A percentile compares a stretch with the other conserved stretches of the same genome.
These are phyloP conservation scores for Metschnikowia shivogae DNA, from an alignment of 805 yeast species.

Conservation along the genomic window DNA sequence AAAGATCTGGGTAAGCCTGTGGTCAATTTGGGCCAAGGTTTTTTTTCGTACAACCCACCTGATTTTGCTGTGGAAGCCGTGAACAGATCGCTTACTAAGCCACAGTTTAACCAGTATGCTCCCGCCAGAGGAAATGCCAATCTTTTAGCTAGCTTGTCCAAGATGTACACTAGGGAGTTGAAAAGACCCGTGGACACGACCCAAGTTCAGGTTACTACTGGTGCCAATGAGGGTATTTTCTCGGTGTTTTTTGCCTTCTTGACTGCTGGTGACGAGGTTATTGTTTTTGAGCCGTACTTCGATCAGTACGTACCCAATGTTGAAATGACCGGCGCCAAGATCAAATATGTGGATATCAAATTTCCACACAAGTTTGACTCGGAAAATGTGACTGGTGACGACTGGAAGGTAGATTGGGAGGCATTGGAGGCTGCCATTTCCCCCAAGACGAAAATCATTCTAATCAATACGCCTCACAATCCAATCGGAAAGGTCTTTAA, in stretches of 20 bases:
- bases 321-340: conserved; percentile 89
- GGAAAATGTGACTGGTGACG: conserved; percentile 69
- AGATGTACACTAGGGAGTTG: conserved; percentile 66
- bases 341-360: conserved; percentile 78
- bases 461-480: conserved; percentile 92
- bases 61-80: conserved; percentile 86
- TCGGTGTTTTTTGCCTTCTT: conserved; percentile 81
- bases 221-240: conserved; percentile 95
- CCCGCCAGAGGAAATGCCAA: conserved; percentile 84
- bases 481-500: conserved; percentile 92
- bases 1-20: conserved; percentile 67
- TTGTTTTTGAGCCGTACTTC: conserved; percentile 94
- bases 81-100: conserved; percentile 62
- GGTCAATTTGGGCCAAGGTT: conserved; percentile 93
- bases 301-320: conserved; percentile 95
- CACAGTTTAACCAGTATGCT: conserved; percentile 87
- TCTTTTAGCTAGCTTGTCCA: conserved; percentile 64
- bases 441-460: conserved; percentile 75
- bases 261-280: conserved; percentile 87
- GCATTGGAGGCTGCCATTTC: conserved; percentile 71
- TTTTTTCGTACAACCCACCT: conserved; percentile 95
- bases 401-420: conserved; percentile 82
- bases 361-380: conserved; percentile 71
- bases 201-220: conserved; percentile 83
- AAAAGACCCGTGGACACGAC: conserved; percentile 51